Conservation (phyloP, 2,329 filamentous ascomycete species). For the Salinomyces thailandicus region DNA sequence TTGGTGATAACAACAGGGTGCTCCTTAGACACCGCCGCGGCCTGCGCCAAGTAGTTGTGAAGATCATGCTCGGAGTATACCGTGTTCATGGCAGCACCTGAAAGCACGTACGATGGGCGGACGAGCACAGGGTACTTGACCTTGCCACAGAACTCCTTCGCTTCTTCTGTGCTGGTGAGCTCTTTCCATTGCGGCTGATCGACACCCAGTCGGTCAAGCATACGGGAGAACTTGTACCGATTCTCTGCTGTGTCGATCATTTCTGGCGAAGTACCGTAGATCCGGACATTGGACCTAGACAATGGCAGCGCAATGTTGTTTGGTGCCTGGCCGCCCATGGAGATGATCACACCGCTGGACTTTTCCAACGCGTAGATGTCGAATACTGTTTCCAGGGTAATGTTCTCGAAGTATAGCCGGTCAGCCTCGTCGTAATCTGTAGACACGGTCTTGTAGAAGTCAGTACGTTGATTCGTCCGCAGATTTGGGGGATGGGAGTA, state of each 20-base stretch:
- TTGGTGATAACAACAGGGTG: slow-evolving; percentile 98
- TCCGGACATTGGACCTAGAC: slow-evolving; percentile 78
- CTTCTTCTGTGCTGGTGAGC: slow-evolving; percentile 86
- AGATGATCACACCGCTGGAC: slow-evolving; percentile 75
- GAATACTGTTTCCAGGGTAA: slow-evolving; percentile 77
- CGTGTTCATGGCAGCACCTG: slow-evolving; percentile 97
- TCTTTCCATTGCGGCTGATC: slow-evolving; percentile 99
- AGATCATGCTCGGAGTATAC: slow-evolving; percentile 94
- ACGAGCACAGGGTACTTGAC: slow-evolving; percentile 92
- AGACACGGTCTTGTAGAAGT: too few species aligned
- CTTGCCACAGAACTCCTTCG: slow-evolving; percentile 72
- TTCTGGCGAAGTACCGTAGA: slow-evolving; percentile 90
- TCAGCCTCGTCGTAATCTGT: slow-evolving; percentile 96
- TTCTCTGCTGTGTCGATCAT: slow-evolving; percentile 99
- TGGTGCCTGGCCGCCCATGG: slow-evolving; percentile 93
- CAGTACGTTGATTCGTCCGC: too few species aligned
- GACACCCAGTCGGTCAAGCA: slow-evolving; percentile 88
- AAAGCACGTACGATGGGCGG: slow-evolving; percentile 90
- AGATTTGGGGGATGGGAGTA: too few species aligned
- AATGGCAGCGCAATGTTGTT: slow-evolving; percentile 95
- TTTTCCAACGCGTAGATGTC: slow-evolving; percentile 88
- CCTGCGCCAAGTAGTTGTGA: slow-evolving; percentile 78
- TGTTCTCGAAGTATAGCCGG: slow-evolving; percentile 90
- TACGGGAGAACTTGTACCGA: slow-evolving; percentile 95
- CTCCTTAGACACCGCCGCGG: slow-evolving; percentile 83